These are phyloP conservation scores for Plasmopara viticola DNA, from an alignment of 352 stramenopile genomes.

Conservation along the genomic window DNA sequence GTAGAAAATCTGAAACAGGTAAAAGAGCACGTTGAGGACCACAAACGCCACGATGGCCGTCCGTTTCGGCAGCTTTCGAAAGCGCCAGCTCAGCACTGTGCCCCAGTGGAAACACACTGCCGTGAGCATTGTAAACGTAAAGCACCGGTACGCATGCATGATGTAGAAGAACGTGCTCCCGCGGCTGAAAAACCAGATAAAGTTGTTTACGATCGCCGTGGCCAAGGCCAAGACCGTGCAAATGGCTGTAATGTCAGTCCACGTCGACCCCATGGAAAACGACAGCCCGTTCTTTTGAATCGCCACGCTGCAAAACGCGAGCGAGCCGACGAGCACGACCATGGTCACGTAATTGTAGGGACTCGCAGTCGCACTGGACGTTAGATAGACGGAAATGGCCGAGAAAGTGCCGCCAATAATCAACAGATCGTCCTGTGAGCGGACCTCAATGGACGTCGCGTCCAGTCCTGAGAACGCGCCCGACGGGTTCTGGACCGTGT, in stretches of 20 bases:
- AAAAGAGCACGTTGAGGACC: conserved; percentile 70
- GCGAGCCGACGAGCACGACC: conserved; percentile 72
- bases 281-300: conserved; percentile 78
- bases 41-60: conserved; percentile 65
- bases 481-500: conserved; percentile 69
- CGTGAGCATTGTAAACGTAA: conserved; percentile 87
- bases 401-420: conserved; percentile 60
- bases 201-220: conserved; percentile 78
- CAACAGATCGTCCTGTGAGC: conserved; percentile 40
- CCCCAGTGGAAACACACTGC: conserved; percentile 86
- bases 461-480: conserved; percentile 66
- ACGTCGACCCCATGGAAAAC: conserved; percentile 81
- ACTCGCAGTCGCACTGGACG: conserved; percentile 52
- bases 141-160: conserved; percentile 66
- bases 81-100: conserved; percentile 68
- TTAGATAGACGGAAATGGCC: conserved; percentile 66
- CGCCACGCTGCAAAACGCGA: conserved; percentile 77
- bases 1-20: conserved; percentile 69
- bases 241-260: conserved; percentile 82
- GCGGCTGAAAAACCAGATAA: conserved; percentile 67
- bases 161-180: conserved; percentile 80
- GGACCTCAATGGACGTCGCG: conserved; percentile 48
- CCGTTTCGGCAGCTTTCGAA: conserved; percentile 67
- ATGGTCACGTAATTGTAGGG: conserved; percentile 88
- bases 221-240: conserved; percentile 70